Percentiles rank a stretch among this genome's conserved stretches.
Conservation (phyloP, 306 rosid species). For the Vicia sativa region DNA sequence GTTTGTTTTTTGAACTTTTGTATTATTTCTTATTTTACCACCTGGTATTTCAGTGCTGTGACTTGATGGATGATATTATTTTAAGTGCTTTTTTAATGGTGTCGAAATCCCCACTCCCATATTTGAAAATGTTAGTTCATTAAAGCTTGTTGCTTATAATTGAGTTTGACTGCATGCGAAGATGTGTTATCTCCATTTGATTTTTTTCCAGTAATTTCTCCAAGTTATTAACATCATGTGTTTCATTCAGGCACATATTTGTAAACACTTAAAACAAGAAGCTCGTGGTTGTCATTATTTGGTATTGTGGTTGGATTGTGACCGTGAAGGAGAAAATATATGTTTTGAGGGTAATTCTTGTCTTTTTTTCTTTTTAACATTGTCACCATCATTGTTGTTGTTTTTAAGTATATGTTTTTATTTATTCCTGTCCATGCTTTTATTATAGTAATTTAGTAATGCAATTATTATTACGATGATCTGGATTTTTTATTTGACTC, state of each 20-base stretch:
- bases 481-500: constrained; percentile 26
- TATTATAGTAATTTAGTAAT: constrained; percentile 16
- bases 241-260: constrained; percentile 76
- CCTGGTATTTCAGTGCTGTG: constrained; percentile 6
- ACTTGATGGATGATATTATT: neutral
- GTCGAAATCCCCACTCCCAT: constrained; percentile 4
- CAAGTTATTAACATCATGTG: constrained; percentile 34
- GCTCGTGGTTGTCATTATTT: constrained; percentile 81
- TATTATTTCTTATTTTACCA: constrained; percentile 21
- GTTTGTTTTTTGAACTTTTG: neutral
- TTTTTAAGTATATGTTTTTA: constrained; percentile 30
- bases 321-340: constrained; percentile 97
- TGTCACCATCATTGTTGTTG: constrained; percentile 13
- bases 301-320: constrained; percentile 97
- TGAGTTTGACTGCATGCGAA: constrained; percentile 4
- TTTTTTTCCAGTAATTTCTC: constrained; percentile 27
- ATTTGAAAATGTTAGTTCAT: constrained; percentile 18
- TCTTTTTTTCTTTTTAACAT: constrained; percentile 17
- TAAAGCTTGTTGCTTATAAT: constrained; percentile 22
- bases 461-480: constrained; percentile 29
- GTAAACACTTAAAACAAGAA: constrained; percentile 87
- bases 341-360: constrained; percentile 83
- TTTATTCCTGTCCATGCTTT: constrained; percentile 17
- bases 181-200: constrained; percentile 29
- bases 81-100: constrained; percentile 17